Evolutionary conservation across 441 rosid species (phyloP), one percentile per base, ranked within the genome.

Genomic region (Populus hybrid): DNA sequence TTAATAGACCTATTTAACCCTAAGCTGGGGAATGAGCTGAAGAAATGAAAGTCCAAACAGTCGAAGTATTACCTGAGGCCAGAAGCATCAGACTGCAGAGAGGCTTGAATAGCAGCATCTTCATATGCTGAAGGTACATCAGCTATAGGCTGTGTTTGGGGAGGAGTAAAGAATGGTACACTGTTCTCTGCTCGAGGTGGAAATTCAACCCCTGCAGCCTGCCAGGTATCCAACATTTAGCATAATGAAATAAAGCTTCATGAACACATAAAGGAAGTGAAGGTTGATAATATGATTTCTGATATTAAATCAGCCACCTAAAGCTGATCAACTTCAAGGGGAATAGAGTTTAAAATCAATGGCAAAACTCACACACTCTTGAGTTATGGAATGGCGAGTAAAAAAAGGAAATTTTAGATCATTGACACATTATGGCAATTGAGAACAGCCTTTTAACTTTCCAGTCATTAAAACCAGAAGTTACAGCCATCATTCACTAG

Each of bases 151-250:
- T 94, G 97, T 69, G 98, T 89, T 82, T 94, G 98, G n/a, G 99
- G 98, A 66, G 99, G 99, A 79, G 99, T 94, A 82, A 94, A 95
- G 75, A 95, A 83, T 3, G 97, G 97, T 14, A 94, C 97, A 75
- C 85, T 82, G 81, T 89, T 88, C 87, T 91, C 98, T 70, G 79
- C 90, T 70, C 94, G 90, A 23, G 97, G 98, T 35, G 99, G 99
- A 81, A 94, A 95, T 80, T 94, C 93, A 82, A 95, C 84, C 77
- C 99, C 98, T 70, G 93, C 92, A 85, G 95, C 82, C 98, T 94
- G 77, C 69, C 81, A 84, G 68, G 32, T 8, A 69, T 59, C 71
- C 50, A 67, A 79, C 53, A 75, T 11, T 74, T n/a, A 74, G 36
- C 3, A 26, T 46, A 12, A 12, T 2, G 18, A 65, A 74, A 20